Base-by-base conservation (phyloP, 345 rosid species). In the Alliaria petiolata region DNA sequence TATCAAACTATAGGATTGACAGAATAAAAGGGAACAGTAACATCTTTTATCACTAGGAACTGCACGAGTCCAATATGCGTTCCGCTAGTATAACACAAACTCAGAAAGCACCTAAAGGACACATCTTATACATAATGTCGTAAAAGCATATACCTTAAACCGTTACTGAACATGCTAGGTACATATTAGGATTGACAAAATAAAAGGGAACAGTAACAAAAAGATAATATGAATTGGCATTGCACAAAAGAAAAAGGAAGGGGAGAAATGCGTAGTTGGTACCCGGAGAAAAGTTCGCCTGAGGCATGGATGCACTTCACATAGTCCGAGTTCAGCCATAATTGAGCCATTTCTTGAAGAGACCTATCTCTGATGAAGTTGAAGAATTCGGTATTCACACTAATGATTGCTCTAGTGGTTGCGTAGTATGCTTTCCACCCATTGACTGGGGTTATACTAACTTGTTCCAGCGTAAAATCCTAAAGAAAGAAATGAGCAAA, bases 381-480 rank as follows among this genome's bases (percentile, higher is more conserved):
- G 80, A 88, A 90, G 82, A 95, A 95, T 58, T 84, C 89, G 1
- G 87, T 69, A 84, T 95, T 95, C 62, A 83, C 87, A 85, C 83
- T 89, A 76, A 88, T 81, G 69, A 95, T 83, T 31, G 88, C 92
- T 84, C 96, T 95, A 49, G 98, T 95, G 39, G 91, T 85, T 1
- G 99, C 98, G 76, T 95, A 95, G 81, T 95, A 95, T 7, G 89
- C 95, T 76, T 95, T 95, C 98, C 99, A 95, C 50, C 98, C 98
- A 77, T 84, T 86, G 47, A 82, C 90, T 11, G 98, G 98, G 1
- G 78, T 86, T 62, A 95, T 83, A 26, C 62, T 81, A 83, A 82
- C 91, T 86, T 95, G 99, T 69, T 95, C 98, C 82, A 83, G 49
- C 1, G 97, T 92, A 77, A 92, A 95, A 84, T 95, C 99, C 97